A percentile compares a stretch with the other conserved stretches of the same genome.
phyloP scores from a whole-genome alignment of 352 stramenopile species.

The Globisporangium barbulae region DNA sequence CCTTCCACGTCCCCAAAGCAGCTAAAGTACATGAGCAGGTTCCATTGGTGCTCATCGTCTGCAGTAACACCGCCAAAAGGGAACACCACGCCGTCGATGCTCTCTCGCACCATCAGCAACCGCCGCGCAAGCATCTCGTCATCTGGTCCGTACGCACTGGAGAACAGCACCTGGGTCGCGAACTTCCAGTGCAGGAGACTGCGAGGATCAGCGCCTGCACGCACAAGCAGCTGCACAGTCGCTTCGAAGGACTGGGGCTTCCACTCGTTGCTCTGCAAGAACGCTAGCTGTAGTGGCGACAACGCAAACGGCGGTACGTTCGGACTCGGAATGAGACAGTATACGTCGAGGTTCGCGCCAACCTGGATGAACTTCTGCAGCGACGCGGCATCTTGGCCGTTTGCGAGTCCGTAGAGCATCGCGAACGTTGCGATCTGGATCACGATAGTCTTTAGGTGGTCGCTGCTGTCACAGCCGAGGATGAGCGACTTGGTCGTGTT shows the following conservation, averaged over 20 bases:
- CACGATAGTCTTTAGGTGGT: constrained; percentile 36
- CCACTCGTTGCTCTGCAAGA: constrained; percentile 18
- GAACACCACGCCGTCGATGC: constrained; percentile 24
- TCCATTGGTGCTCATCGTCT: constrained; percentile 52
- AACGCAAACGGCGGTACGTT: constrained; percentile 23
- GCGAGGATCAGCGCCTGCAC: constrained; percentile 35
- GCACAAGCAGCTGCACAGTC: constrained; percentile 39
- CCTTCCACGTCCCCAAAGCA: constrained; percentile 42
- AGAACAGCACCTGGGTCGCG: constrained; percentile 46
- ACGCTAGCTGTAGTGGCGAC: constrained; percentile 51
- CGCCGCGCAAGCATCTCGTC: constrained; percentile 27
- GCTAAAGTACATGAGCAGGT: constrained; percentile 69
- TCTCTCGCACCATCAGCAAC: constrained; percentile 28
- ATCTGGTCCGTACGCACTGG: constrained; percentile 11
- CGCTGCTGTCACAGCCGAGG: constrained; percentile 34
- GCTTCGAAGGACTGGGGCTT: constrained; percentile 22
- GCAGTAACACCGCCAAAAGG: constrained; percentile 26
- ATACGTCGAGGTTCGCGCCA: constrained; percentile 51
- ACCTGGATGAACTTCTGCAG: constrained; percentile 44
- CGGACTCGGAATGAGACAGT: constrained; percentile 29
- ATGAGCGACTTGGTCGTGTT: constrained; percentile 53
- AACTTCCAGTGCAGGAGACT: constrained; percentile 60
- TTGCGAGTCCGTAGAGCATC: constrained; percentile 45
- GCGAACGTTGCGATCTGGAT: constrained; percentile 54
- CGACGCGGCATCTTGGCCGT: constrained; percentile 27